Conservation (phyloP, 179 eudicot species). For the Silene coronaria region DNA sequence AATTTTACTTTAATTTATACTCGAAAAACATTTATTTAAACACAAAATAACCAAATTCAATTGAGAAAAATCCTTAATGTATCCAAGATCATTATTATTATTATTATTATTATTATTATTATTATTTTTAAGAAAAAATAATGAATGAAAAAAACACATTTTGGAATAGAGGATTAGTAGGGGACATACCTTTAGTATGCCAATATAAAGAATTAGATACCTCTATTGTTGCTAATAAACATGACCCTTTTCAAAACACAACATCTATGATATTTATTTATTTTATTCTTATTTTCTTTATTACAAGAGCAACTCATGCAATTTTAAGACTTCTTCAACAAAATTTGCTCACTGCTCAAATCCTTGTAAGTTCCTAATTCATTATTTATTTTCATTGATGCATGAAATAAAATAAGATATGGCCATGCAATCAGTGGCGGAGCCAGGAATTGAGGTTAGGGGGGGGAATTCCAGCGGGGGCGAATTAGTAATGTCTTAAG, state of each 20-base stretch:
- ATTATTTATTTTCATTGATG: too few relatives aligned
- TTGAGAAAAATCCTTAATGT: background rate
- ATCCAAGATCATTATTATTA: background rate
- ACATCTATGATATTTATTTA: constrained; percentile 14
- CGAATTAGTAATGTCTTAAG: too few relatives aligned
- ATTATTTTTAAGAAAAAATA: background rate
- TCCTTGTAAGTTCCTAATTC: constrained; percentile 18
- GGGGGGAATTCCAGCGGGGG: too few relatives aligned
- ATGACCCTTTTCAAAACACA: constrained; percentile 13
- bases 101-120: too few relatives aligned
- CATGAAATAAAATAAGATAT: too few relatives aligned
- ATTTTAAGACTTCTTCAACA: constrained; percentile 18
- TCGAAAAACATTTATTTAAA: background rate
- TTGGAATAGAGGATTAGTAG: constrained; percentile 7
- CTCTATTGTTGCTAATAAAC: background rate
- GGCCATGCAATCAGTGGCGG: too few relatives aligned
- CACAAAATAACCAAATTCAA: too few relatives aligned
- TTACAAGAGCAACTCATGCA: constrained; percentile 6
- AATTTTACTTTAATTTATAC: background rate
- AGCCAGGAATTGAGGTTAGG: too few relatives aligned
- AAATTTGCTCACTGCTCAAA: constrained; percentile 23
- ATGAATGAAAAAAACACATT: background rate
- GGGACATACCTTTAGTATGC: background rate
- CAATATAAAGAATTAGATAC: background rate
- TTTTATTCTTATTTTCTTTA: constrained; percentile 19